These are phyloP conservation scores for Cercophora sp. DNA, from an alignment of 495 filamentous ascomycete genomes.

Conservation along the genomic window DNA sequence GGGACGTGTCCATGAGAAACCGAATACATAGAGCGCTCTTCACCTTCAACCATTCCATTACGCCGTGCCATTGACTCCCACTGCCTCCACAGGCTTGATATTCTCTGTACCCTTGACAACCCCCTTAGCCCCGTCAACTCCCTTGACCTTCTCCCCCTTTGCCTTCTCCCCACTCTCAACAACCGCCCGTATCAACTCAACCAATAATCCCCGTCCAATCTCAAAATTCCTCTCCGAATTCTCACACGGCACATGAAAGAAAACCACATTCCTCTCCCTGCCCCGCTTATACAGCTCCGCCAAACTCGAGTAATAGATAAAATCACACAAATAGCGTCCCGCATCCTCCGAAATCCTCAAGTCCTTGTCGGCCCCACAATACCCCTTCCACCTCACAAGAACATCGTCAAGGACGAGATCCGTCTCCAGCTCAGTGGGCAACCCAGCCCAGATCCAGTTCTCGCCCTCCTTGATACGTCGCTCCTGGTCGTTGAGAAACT, in stretches of 20 bases:
- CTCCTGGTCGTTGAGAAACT: conserved; percentile 49
- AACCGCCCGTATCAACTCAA: conserved; percentile 67
- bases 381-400: conserved; percentile 49
- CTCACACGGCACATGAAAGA: conserved; percentile 73
- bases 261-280: conserved; percentile 57
- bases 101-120: too few species aligned
- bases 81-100: too few species aligned
- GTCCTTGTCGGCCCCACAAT: conserved; percentile 46
- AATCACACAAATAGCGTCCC: conserved; percentile 80
- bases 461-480: conserved; percentile 33
- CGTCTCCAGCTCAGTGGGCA: conserved; percentile 44
- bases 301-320: conserved; percentile 77
- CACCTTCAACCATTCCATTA: background rate
- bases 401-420: conserved; percentile 53
- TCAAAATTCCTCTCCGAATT: conserved; percentile 51
- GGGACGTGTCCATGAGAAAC: too few species aligned
- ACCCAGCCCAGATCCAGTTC: conserved; percentile 43
- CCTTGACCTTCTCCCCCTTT: background rate
- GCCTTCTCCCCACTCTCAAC: conserved; percentile 43
- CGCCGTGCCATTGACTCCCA: too few species aligned
- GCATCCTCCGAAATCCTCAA: conserved; percentile 68
- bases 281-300: conserved; percentile 49
- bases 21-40: background rate
- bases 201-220: conserved; percentile 57
- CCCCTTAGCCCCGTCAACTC: background rate